Conservation (phyloP, 805 yeast species). For the Sugiyamaella chiloensis region DNA sequence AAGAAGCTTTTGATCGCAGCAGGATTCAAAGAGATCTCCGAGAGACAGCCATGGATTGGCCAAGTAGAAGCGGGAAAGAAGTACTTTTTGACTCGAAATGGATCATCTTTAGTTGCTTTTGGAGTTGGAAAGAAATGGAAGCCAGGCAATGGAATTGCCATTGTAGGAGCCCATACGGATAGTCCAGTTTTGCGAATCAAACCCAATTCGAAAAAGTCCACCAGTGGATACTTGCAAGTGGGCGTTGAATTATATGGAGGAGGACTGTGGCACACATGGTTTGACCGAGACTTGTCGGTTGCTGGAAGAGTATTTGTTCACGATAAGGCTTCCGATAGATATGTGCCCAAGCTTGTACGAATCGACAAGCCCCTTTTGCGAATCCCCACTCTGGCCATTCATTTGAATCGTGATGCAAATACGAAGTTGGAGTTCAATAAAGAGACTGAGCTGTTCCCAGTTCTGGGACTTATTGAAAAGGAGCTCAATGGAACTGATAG, state of each 20-base stretch:
- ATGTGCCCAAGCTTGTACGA: conserved; percentile 67
- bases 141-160: conserved; percentile 79
- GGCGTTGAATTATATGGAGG: conserved; percentile 97
- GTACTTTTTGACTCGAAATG: conserved; percentile 86
- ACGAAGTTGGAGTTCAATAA: conserved; percentile 82
- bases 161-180: conserved; percentile 96
- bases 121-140: conserved; percentile 68
- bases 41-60: conserved; percentile 67
- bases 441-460: conserved; percentile 82
- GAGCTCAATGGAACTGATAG: conserved; percentile 35
- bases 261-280: conserved; percentile 96
- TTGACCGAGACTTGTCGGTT: conserved; percentile 84
- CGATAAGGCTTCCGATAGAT: conserved; percentile 43
- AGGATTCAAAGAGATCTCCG: conserved; percentile 75
- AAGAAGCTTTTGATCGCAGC: conserved; percentile 50
- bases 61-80: conserved; percentile 53
- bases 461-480: conserved; percentile 59
- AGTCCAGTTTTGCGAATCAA: conserved; percentile 89
- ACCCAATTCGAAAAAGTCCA: conserved; percentile 69
- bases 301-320: conserved; percentile 88
- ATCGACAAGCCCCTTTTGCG: conserved; percentile 79
- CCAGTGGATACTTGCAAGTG: conserved; percentile 70
- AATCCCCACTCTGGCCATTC: conserved; percentile 94
- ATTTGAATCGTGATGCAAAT: conserved; percentile 73
- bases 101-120: conserved; percentile 84